These are phyloP conservation scores for Xylariales sp. DNA, from an alignment of 2,329 filamentous ascomycete genomes.

Conservation along the genomic window DNA sequence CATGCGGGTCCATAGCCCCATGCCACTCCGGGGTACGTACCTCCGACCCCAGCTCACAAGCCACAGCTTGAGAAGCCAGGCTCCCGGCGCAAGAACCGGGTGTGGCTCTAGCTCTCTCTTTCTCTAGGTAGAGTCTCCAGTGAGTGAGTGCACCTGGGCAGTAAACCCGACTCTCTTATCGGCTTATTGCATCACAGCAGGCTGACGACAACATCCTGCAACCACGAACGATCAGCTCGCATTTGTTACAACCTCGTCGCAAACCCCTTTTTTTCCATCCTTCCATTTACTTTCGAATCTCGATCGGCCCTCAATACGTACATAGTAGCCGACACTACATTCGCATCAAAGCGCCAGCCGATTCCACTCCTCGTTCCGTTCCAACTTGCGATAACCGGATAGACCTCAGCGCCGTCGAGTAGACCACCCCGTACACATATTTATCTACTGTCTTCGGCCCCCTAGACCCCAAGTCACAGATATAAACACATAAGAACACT, in stretches of 20 bases:
- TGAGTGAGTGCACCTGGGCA: not conserved
- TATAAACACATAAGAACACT: not conserved
- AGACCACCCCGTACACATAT: not conserved
- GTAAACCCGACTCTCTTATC: conserved; percentile 22
- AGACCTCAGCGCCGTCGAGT: conserved; percentile 10
- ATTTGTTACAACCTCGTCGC: conserved; percentile 11
- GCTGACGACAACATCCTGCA: conserved; percentile 45
- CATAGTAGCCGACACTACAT: not conserved
- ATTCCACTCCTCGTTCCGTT: not conserved
- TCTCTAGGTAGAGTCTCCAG: too few relatives aligned
- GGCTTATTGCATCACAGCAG: conserved; percentile 36
- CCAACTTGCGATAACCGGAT: conserved; percentile 1
- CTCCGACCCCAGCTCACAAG: conserved; percentile 19
- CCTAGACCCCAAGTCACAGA: not conserved
- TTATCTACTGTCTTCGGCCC: not conserved
- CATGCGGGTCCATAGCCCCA: conserved; percentile 26
- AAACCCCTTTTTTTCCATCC: not conserved
- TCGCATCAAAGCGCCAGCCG: conserved; percentile 3
- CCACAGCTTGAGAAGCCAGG: conserved; percentile 23
- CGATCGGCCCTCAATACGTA: not conserved
- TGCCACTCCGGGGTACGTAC: conserved; percentile 19
- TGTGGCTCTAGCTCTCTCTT: conserved; percentile 44
- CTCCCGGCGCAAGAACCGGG: not conserved
- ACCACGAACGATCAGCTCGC: conserved; percentile 6
- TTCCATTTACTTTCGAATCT: not conserved